phyloP scores from a whole-genome alignment of 768 basidiomycete species.

The Psilocybe sp. region DNA sequence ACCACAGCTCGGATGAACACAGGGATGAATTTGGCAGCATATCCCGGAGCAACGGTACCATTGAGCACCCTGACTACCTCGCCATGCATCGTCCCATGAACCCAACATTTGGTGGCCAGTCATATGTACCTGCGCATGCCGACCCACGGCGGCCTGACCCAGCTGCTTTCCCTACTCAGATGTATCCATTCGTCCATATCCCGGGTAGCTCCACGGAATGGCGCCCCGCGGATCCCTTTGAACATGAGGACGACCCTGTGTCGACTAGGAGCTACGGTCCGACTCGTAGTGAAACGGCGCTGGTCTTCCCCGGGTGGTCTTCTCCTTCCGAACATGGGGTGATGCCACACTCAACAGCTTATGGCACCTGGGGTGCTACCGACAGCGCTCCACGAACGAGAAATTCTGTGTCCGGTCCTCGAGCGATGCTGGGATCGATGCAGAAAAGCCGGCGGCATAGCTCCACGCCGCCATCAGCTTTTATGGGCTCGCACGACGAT shows the following conservation, averaged over 20 bases:
- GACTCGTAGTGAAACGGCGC: conserved; percentile 14
- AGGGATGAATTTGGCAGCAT: conserved; percentile 8
- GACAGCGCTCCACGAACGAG: conserved; percentile 5
- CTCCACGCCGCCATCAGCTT: conserved; percentile 13
- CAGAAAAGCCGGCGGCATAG: conserved; percentile 11
- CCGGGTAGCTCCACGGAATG: too few species aligned
- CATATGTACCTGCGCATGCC: conserved; percentile 13
- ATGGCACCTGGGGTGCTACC: background rate
- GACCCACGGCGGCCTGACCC: conserved; percentile 1
- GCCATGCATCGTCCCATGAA: conserved; percentile 6
- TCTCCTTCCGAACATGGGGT: conserved; percentile 14
- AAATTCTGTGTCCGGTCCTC: conserved; percentile 12
- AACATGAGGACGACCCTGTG: background rate
- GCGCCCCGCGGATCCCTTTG: too few species aligned
- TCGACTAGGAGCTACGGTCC: background rate
- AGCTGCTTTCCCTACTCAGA: background rate
- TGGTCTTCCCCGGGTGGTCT: conserved; percentile 9
- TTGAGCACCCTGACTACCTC: conserved; percentile 18
- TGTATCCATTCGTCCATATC: too few species aligned
- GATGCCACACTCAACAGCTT: conserved; percentile 5
- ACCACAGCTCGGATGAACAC: background rate
- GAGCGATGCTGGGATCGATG: conserved; percentile 1
- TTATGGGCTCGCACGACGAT: background rate
- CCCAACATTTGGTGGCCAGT: conserved; percentile 20
- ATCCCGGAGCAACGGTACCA: conserved; percentile 15